Evolutionary conservation across 2,329 filamentous ascomycete species (phyloP).

Genomic region (Myriosclerotinia duriaeana): DNA sequence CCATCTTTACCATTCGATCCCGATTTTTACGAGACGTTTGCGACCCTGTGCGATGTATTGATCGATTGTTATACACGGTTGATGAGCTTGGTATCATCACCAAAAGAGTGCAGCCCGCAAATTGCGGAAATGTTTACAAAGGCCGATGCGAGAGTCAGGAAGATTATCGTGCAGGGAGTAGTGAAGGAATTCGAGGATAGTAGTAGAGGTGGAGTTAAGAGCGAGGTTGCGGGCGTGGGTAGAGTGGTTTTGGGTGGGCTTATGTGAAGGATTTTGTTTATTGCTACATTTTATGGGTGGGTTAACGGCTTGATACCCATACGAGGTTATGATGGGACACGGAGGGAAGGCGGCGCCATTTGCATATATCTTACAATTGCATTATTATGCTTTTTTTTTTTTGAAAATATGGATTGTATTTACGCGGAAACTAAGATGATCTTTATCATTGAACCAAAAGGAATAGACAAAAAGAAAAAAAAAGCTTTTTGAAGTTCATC

Average conservation of each 20-base stretch:
- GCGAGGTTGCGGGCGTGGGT: conserved; percentile 80
- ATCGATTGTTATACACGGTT: conserved; percentile 89
- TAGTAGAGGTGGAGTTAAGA: conserved; percentile 71
- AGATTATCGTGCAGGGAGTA: conserved; percentile 82
- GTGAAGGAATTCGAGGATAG: conserved; percentile 92
- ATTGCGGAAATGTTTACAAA: conserved; percentile 88
- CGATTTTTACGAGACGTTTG: conserved; percentile 95
- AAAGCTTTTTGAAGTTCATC: conserved; percentile 42
- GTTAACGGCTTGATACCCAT: conserved; percentile 21
- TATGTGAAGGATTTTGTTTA: conserved; percentile 50
- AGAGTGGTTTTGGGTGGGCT: conserved; percentile 87
- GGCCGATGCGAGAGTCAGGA: conserved; percentile 79
- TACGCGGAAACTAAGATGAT: not conserved
- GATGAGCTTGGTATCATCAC: conserved; percentile 70
- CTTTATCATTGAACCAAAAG: not conserved
- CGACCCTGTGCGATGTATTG: conserved; percentile 89
- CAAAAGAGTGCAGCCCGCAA: conserved; percentile 66
- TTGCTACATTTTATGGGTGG: conserved; percentile 22
- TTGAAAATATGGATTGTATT: not conserved
- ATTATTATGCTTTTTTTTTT: not conserved
- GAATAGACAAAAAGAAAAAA: conserved; percentile 14
- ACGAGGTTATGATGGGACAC: not conserved
- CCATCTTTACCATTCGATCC: conserved; percentile 92
- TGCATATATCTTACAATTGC: conserved; percentile 8
- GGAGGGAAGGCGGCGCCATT: conserved; percentile 4